Evolutionary conservation across 2,329 filamentous ascomycete species (phyloP), one percentile per base, ranked within the genome.

Genomic region (Sporothrix mexicana): DNA sequence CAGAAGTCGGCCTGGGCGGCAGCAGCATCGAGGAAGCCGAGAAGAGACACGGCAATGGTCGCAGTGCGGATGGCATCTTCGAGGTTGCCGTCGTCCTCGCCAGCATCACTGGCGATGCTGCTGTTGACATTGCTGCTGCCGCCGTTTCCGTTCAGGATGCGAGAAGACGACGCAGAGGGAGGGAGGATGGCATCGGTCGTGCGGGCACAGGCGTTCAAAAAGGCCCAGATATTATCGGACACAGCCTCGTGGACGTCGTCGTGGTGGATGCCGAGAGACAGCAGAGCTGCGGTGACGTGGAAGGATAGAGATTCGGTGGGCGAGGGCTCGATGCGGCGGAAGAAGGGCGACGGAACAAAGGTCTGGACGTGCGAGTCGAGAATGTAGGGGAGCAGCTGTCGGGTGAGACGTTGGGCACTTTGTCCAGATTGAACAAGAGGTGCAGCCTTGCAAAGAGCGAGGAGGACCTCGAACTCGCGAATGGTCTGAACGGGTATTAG

Each of bases 401-500:
- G 85, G n/a, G 91, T 88, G 53, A 99, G 88, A 77, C 90, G 92
- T 78, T 93, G 89, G 41, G 94, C 95, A 79, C 92, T 92, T 74
- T 93, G 89, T 57, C 84, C 81, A 62, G 89, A 90, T 70, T 90
- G 87, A 36, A 98, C 86, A 30, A 90, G 87, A 3, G 94, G 92
- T 3, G 95, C 93, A 70, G 95, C 93, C 83, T 95, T 95, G 85
- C 95, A 98, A 36, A 99, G 86, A 59, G 96, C 94, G 36, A 98
- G 84, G 36, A 99, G 87, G 70, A 97, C 93, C 81, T 99, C 95
- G 77, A 97, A 91, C 85, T 99, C 97, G 78, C 93, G 91, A 71
- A 95, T 90, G 70, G 91, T 93, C 94, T 97, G 73, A 25, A 36
- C 12, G 3, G 55, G 12, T 61, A 25, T n/a, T 36, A 15, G 23